Base-by-base conservation (phyloP, 495 filamentous ascomycete species). In the Xanthoparmelia taractica region DNA sequence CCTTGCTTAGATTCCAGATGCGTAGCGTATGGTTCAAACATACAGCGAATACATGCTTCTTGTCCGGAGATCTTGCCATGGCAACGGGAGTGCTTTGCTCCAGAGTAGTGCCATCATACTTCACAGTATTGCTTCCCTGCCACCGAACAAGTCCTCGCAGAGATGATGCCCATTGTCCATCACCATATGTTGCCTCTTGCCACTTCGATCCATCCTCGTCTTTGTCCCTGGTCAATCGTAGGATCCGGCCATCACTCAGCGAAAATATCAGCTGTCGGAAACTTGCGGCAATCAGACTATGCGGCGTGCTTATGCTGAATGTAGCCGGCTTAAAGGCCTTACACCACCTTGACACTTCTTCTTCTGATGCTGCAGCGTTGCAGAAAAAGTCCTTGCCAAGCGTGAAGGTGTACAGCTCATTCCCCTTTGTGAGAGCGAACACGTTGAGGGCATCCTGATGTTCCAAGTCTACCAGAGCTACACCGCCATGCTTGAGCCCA, bases 1-100 rank as follows among this genome's bases (percentile, higher is more conserved):
- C 91, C 37, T 81, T 87, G 4, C 80, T 75, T 23, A 90, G 76
- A 68, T 93, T 93, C 93, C 92, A 96, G 34, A 90, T 84, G 69
- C 89, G 86, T 69, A 99, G 73, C 3, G 84, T 87, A 68, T 97
- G 92, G 66, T 97, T 89, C 47, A 97, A 72, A 68, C 87, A 93
- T 34, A 94, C 83, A 0, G 91, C 91, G 68, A 95, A 94, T 1
- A 95, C 79, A 69, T 92, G 80, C 1, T 82, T 85, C 27, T 82
- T 79, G 66, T 86, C 82, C 29, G 86, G 83, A 50, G 87, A 85
- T 38, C 80, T 77, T 45, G 79, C 77, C 60, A 91, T 84, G 27
- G 87, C 84, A 37, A 81, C 83, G 29, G 84, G 82, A 20, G 83
- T 77, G 54, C 80, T 86, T 59, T 82, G 66, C 65, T 92, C 87